Evolutionary conservation across 306 rosid genomes (phyloP).

Genomic region (Bauhinia variegata): DNA sequence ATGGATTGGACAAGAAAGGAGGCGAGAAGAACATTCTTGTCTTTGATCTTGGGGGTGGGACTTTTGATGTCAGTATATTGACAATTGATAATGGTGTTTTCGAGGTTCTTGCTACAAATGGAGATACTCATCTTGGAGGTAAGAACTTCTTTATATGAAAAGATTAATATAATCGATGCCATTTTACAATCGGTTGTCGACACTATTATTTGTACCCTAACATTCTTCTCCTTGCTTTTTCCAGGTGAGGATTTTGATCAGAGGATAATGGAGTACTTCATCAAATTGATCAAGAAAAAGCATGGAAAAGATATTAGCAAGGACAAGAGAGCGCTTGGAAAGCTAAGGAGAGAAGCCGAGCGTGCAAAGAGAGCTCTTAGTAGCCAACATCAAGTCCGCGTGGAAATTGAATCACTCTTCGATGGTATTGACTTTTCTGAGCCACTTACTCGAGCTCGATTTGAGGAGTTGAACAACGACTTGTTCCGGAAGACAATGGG

Average conservation of each 20-base stretch:
- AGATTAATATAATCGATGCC: not conserved
- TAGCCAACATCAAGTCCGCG: slow-evolving; percentile 98
- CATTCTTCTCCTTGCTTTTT: not conserved
- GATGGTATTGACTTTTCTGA: slow-evolving; percentile 89
- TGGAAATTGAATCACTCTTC: slow-evolving; percentile 95
- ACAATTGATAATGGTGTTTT: slow-evolving; percentile 94
- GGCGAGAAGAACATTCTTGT: slow-evolving; percentile 99
- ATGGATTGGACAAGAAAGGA: slow-evolving; percentile 97
- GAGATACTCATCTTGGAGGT: slow-evolving; percentile 99
- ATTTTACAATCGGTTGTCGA: slow-evolving; percentile 1
- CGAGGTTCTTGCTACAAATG: slow-evolving; percentile 95
- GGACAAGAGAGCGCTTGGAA: slow-evolving; percentile 97
- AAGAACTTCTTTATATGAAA: slow-evolving; percentile 11
- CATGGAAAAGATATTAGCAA: slow-evolving; percentile 93
- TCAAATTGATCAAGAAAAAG: slow-evolving; percentile 97
- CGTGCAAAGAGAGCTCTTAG: slow-evolving; percentile 99
- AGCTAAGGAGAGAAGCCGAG: slow-evolving; percentile 89
- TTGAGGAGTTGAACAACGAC: slow-evolving; percentile 95
- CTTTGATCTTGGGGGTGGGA: slow-evolving; percentile 98
- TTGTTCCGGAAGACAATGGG: slow-evolving; percentile 99
- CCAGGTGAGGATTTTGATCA: slow-evolving; percentile 96
- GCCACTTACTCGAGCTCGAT: slow-evolving; percentile 90
- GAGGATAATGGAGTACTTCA: slow-evolving; percentile 95
- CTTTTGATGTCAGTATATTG: slow-evolving; percentile 97
- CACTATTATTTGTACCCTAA: not conserved